Percentiles rank a stretch among this genome's conserved stretches.
These are phyloP conservation scores for Stevia rebaudiana DNA, from an alignment of 140 eudicot genomes.

Conservation along the genomic window DNA sequence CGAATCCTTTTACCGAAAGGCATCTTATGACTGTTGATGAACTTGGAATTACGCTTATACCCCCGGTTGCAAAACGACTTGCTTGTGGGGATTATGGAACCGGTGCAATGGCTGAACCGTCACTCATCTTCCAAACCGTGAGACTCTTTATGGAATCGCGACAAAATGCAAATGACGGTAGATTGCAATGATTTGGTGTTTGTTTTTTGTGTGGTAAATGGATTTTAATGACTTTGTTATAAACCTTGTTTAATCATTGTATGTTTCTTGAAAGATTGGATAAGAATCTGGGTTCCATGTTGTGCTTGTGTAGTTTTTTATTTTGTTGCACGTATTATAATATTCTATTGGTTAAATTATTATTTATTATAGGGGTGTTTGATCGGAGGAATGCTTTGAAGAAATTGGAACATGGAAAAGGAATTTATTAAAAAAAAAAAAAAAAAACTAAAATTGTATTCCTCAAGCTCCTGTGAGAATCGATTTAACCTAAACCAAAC, in stretches of 20 bases:
- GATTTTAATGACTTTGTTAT: neutral
- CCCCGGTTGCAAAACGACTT: conserved; percentile 74
- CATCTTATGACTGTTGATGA: conserved; percentile 81
- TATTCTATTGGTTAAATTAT: no score
- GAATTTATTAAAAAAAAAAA: no score
- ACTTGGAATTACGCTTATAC: conserved; percentile 73
- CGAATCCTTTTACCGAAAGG: conserved; percentile 76
- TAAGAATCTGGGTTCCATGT: no score
- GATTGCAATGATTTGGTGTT: conserved; percentile 10
- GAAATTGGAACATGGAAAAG: no score
- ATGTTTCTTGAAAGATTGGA: neutral
- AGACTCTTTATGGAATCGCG: conserved; percentile 60
- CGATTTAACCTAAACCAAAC: no score
- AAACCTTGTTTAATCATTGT: neutral
- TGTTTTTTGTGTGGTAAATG: neutral
- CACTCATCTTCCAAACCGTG: conserved; percentile 69
- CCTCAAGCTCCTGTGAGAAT: no score
- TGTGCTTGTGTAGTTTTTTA: no score
- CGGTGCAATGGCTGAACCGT: conserved; percentile 98
- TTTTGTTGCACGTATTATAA: no score
- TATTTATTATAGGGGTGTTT: no score
- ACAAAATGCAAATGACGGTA: conserved; percentile 29
- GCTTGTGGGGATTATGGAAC: conserved; percentile 96
- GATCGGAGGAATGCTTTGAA: no score
- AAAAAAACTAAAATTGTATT: no score